A percentile compares a stretch with the other conserved stretches of the same genome.
Conservation (phyloP, 139 green algal species). For the Chlorella sp. region DNA sequence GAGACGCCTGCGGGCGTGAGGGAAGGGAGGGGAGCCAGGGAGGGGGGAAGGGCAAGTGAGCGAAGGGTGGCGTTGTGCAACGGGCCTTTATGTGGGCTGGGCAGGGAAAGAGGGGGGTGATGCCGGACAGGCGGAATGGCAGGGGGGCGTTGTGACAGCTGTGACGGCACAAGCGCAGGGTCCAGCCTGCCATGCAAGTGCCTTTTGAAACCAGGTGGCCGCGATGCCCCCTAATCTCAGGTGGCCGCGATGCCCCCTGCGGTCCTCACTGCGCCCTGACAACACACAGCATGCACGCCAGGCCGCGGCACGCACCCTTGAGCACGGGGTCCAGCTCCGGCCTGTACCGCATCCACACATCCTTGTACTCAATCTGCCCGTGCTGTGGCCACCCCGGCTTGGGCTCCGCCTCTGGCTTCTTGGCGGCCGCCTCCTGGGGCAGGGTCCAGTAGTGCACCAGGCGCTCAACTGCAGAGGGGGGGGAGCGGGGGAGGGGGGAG, state of each 20-base stretch:
- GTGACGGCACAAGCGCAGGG: no score
- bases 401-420: constrained; percentile 28
- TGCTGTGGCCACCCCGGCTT: constrained; percentile 61
- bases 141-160: no score
- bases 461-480: constrained; percentile 76
- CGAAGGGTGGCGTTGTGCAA: neutral
- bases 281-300: no score
- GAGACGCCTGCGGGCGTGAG: constrained; percentile 36
- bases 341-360: constrained; percentile 89
- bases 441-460: constrained; percentile 80
- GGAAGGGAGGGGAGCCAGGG: neutral
- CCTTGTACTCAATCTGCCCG: constrained; percentile 69
- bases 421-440: constrained; percentile 52
- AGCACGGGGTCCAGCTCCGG: constrained; percentile 86
- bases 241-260: no score
- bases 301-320: constrained; percentile 27
- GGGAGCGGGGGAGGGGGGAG: no score
- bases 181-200: no score
- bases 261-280: no score
- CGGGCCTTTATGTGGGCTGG: neutral
- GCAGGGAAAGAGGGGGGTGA: neutral
- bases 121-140: no score
- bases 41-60: neutral
- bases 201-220: no score
- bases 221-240: no score